A percentile compares a stretch with the other conserved stretches of the same genome.
These are phyloP conservation scores for Agaricus subrufescens DNA, from an alignment of 768 basidiomycete species.

Conservation along the genomic window DNA sequence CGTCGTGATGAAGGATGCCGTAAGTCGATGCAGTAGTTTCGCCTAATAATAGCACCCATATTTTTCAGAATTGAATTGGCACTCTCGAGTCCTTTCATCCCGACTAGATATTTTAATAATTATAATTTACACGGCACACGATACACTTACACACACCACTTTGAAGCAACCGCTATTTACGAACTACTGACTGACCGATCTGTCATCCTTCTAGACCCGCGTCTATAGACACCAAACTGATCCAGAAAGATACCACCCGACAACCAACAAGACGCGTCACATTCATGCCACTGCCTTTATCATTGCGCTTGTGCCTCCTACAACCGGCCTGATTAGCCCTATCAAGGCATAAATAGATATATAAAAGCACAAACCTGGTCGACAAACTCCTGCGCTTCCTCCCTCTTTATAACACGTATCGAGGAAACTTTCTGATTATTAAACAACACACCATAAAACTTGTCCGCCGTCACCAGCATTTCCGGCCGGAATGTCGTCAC, in stretches of 20 bases:
- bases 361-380: slow-evolving; percentile 56
- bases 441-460: slow-evolving; percentile 96
- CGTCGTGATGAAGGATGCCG: too few relatives aligned
- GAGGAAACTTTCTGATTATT: slow-evolving; percentile 94
- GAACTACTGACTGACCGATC: slow-evolving; percentile 22
- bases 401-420: slow-evolving; percentile 80
- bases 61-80: too few relatives aligned
- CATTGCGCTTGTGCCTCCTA: slow-evolving; percentile 30
- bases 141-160: slow-evolving; percentile 15
- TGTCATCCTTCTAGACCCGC: slow-evolving; percentile 33
- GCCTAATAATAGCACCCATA: too few relatives aligned
- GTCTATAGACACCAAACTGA: too few relatives aligned
- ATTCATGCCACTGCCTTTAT: not conserved
- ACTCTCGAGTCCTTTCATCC: too few relatives aligned
- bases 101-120: too few relatives aligned
- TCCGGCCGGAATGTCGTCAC: slow-evolving; percentile 98
- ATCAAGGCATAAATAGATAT: not conserved
- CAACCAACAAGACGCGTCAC: too few relatives aligned
- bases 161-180: too few relatives aligned
- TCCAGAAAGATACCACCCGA: not conserved
- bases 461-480: slow-evolving; percentile 93
- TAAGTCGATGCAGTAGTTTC: too few relatives aligned
- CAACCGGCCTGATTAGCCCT: not conserved
- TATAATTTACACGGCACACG: slow-evolving; percentile 50
- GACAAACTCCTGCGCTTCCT: slow-evolving; percentile 92